These are phyloP conservation scores for Knoxdaviesia proteae DNA, from an alignment of 2,329 filamentous ascomycete genomes.

Conservation along the genomic window DNA sequence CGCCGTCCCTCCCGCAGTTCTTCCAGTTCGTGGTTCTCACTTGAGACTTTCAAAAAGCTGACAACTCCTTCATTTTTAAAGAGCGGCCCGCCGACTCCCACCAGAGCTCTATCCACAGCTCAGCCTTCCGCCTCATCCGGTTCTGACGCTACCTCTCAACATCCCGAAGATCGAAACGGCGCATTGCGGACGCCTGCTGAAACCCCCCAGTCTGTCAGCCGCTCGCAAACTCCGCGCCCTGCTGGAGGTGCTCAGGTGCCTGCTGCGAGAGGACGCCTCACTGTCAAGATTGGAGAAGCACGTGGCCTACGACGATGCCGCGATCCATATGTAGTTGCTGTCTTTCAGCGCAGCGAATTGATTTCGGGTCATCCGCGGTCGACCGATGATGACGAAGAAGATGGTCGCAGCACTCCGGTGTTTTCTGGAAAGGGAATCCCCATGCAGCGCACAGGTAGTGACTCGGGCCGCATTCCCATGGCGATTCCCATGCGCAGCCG, in stretches of 20 bases:
- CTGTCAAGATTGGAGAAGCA: slow-evolving; percentile 73
- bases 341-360: slow-evolving; percentile 91
- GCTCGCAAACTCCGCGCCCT: slow-evolving; percentile 29
- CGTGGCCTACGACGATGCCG: slow-evolving; percentile 61
- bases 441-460: slow-evolving; percentile 53
- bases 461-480: slow-evolving; percentile 63
- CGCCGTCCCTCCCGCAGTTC: too few relatives aligned
- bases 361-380: slow-evolving; percentile 70
- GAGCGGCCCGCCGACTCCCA: slow-evolving; percentile 83
- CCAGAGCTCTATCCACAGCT: slow-evolving; percentile 57
- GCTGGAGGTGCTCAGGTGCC: slow-evolving; percentile 40
- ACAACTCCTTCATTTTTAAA: slow-evolving; percentile 53
- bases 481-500: slow-evolving; percentile 93
- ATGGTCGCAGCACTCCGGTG: slow-evolving; percentile 20
- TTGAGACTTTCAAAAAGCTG: slow-evolving; percentile 65
- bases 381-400: slow-evolving; percentile 38
- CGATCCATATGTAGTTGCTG: slow-evolving; percentile 87
- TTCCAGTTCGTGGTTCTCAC: slow-evolving; percentile 28
- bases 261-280: slow-evolving; percentile 66
- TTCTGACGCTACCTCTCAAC: too few relatives aligned
- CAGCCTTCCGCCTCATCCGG: slow-evolving; percentile 18
- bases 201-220: slow-evolving; percentile 13
- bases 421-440: slow-evolving; percentile 28
- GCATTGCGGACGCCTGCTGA: too few relatives aligned
- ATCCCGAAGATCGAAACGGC: too few relatives aligned